phyloP scores from a whole-genome alignment of 208 protist genomes.

The Wallacemonas sp. region DNA sequence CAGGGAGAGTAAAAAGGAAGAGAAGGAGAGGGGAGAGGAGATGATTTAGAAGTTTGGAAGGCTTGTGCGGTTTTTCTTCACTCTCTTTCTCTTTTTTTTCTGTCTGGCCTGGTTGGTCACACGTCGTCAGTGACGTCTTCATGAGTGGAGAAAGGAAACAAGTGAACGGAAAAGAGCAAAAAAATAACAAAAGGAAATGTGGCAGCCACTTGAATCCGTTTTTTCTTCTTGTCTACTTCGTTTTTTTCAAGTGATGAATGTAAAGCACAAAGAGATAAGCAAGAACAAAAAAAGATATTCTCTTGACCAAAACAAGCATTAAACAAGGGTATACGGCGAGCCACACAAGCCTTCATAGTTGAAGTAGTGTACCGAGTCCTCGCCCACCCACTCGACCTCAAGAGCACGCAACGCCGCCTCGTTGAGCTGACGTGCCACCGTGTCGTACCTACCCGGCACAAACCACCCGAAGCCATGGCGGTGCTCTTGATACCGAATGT shows the following conservation, averaged over 20 bases:
- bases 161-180: neutral
- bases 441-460: slow-evolving; percentile 29
- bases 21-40: too few relatives aligned
- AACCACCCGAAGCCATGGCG: slow-evolving; percentile 30
- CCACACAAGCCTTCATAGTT: slow-evolving; percentile 3
- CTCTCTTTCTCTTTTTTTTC: too few relatives aligned
- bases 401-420: slow-evolving; percentile 13
- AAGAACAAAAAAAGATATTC: too few relatives aligned
- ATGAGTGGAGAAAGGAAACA: too few relatives aligned
- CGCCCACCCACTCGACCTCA: slow-evolving; percentile 20
- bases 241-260: neutral
- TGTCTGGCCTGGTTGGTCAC: too few relatives aligned
- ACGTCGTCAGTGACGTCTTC: too few relatives aligned
- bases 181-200: too few relatives aligned
- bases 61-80: too few relatives aligned
- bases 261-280: too few relatives aligned
- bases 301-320: neutral
- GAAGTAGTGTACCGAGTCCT: slow-evolving; percentile 1
- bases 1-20: too few relatives aligned
- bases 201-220: too few relatives aligned
- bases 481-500: slow-evolving; percentile 19
- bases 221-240: neutral
- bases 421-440: slow-evolving; percentile 12
- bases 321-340: neutral
- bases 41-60: too few relatives aligned